These are phyloP conservation scores for Coleophoma crateriformis DNA, from an alignment of 2,329 filamentous ascomycete species.

Conservation along the genomic window DNA sequence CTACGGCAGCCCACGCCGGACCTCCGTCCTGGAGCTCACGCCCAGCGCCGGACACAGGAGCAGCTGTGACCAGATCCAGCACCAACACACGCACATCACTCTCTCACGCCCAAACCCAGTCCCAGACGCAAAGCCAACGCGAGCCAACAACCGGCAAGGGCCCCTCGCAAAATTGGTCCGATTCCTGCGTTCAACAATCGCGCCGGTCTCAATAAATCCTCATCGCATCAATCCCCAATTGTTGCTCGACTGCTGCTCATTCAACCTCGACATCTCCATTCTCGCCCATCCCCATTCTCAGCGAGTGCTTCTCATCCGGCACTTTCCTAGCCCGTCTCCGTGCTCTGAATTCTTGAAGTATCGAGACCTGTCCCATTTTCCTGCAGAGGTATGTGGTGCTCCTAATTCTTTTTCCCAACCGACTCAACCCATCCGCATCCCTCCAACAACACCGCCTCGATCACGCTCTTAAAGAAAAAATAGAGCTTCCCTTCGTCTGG, in stretches of 20 bases:
- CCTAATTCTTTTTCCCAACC: neutral
- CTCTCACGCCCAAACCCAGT: neutral
- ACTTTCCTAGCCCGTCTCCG: neutral
- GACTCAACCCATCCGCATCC: conserved; percentile 1
- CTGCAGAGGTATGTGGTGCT: neutral
- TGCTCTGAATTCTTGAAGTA: neutral
- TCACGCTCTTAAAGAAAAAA: too few species aligned
- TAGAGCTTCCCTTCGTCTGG: too few species aligned
- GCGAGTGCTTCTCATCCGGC: neutral
- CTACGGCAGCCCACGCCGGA: too few species aligned
- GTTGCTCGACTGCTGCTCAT: neutral
- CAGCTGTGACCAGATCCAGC: too few species aligned
- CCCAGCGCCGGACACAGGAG: too few species aligned
- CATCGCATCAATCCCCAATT: conserved; percentile 1
- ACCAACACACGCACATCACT: neutral
- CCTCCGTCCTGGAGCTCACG: too few species aligned
- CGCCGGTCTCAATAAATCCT: neutral
- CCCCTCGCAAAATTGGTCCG: neutral
- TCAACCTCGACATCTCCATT: neutral
- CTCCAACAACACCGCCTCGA: neutral
- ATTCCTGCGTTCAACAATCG: neutral
- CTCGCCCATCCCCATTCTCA: neutral
- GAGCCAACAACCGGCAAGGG: too few species aligned
- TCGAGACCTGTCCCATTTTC: neutral
- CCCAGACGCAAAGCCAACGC: too few species aligned